These are phyloP conservation scores for Umbellularia californica DNA, from an alignment of 164 flowering plant species.

Conservation along the genomic window DNA sequence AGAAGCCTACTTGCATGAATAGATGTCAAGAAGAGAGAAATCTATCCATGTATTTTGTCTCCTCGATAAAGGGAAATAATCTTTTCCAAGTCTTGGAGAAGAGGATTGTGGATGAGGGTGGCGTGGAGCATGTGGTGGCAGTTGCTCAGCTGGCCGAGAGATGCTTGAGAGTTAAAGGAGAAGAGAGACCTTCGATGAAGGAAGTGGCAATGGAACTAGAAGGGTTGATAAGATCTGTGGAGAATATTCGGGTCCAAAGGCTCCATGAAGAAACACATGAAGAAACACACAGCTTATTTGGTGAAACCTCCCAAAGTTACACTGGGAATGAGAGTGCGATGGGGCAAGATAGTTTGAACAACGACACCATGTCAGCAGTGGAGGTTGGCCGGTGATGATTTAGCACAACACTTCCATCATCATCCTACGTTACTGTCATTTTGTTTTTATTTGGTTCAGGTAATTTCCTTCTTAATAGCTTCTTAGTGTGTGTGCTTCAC, in stretches of 20 bases:
- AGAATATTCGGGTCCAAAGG: not conserved
- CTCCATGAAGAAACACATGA: not conserved
- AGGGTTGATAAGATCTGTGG: not conserved
- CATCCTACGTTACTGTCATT: too few species aligned
- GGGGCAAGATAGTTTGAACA: not conserved
- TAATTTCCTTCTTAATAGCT: too few species aligned
- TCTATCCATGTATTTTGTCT: not conserved
- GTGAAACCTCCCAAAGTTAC: not conserved
- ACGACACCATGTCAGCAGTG: not conserved
- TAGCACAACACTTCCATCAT: too few species aligned
- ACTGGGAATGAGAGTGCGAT: not conserved
- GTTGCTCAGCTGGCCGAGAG: slow-evolving; percentile 3
- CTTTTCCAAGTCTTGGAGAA: slow-evolving; percentile 3
- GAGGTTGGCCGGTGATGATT: not conserved
- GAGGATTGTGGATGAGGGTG: not conserved
- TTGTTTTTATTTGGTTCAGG: too few species aligned
- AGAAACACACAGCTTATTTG: not conserved
- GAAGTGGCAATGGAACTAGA: slow-evolving; percentile 6
- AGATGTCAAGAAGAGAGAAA: slow-evolving; percentile 4
- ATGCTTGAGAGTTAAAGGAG: slow-evolving; percentile 5
- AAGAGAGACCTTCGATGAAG: slow-evolving; percentile 8
- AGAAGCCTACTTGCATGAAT: not conserved
- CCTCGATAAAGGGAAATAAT: slow-evolving; percentile 1
- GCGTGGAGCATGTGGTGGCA: not conserved
- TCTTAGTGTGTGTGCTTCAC: too few species aligned